Base-by-base conservation (phyloP, 768 basidiomycete genomes). In the Suillus placidus region DNA sequence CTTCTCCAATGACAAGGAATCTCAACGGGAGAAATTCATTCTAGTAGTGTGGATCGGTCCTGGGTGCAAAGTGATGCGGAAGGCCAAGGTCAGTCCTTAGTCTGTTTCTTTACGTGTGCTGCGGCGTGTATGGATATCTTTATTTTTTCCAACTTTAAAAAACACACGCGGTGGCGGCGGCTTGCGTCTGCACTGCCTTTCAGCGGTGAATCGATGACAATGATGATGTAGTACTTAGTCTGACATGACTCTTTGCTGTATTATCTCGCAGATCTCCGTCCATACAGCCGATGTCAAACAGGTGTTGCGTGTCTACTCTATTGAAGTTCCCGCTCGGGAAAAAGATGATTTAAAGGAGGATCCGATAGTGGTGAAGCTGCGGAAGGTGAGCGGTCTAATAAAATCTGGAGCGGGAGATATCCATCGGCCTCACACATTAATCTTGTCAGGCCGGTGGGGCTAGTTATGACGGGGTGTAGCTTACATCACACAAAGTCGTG, bases 241-340 rank as follows among this genome's bases (percentile, higher is more conserved):
- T 69, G 63, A 66, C 49, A 58, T 57, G 52, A 65, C 68, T 69
- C 70, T 63, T 68, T 66, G 68, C 61, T 65, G 62, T 64, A 61
- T 65, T n/a, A 62, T 62, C 61, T 38, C 73, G 45, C 71, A 96
- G 94, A 92, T 97, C 73, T 97, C 95, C 65, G 95, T 98, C 4
- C 95, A 98, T 73, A 73, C 88, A 32, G 91, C 92, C 69, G 90
- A 94, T 79, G 94, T 97, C 78, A 97, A 97, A 81, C 74, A 80
- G 56, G 88, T 90, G 64, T 78, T 98, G 71, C 85, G 88, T 67
- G 85, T 80, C 66, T 95, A 84, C 80, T 93, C 93, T 61, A 90
- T 97, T 72, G 94, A 97, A 72, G 93, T 98, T 64, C 84, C 93
- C 16, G 95, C 95, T 42, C 84, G 85, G 61, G 90, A 93, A 75